phyloP scores from a whole-genome alignment of 2,329 filamentous ascomycete genomes.

The Sclerotinia sclerotiorum region DNA sequence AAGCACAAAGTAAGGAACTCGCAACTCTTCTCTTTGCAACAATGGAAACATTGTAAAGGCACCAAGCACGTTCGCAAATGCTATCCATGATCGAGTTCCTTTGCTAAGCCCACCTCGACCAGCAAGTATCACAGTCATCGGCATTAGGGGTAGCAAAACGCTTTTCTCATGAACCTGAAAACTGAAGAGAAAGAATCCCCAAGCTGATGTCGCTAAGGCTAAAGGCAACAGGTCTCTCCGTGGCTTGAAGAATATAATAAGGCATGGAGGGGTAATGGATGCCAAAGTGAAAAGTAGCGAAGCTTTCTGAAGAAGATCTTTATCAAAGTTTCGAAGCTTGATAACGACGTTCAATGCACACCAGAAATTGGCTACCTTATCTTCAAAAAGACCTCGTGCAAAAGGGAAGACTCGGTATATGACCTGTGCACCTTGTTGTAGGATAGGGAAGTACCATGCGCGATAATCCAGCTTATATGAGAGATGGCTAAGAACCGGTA shows the following conservation, averaged over 20 bases:
- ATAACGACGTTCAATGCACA: slow-evolving; percentile 86
- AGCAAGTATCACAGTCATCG: slow-evolving; percentile 86
- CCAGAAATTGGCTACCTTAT: slow-evolving; percentile 99
- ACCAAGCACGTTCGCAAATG: slow-evolving; percentile 89
- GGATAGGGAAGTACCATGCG: slow-evolving; percentile 69
- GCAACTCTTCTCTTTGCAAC: slow-evolving; percentile 78
- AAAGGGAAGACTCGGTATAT: slow-evolving; percentile 95
- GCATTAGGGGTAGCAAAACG: slow-evolving; percentile 84
- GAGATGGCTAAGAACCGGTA: slow-evolving; percentile 62
- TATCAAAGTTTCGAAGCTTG: slow-evolving; percentile 77
- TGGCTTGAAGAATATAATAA: slow-evolving; percentile 76
- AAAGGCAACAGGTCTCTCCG: slow-evolving; percentile 74
- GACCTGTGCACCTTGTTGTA: slow-evolving; percentile 79
- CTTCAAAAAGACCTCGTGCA: slow-evolving; percentile 91
- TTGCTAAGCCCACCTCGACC: slow-evolving; percentile 75
- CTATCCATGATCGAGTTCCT: slow-evolving; percentile 82
- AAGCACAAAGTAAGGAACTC: slow-evolving; percentile 80
- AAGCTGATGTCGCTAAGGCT: slow-evolving; percentile 79
- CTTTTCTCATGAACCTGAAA: slow-evolving; percentile 99
- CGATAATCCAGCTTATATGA: slow-evolving; percentile 59
- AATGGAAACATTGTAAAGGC: slow-evolving; percentile 94
- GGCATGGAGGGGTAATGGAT: slow-evolving; percentile 75
- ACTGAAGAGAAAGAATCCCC: slow-evolving; percentile 97
- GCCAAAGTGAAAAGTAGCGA: slow-evolving; percentile 73
- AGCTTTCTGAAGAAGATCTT: slow-evolving; percentile 69